Conservation (phyloP, 2,329 filamentous ascomycete species). For the Diaporthe nobilis region DNA sequence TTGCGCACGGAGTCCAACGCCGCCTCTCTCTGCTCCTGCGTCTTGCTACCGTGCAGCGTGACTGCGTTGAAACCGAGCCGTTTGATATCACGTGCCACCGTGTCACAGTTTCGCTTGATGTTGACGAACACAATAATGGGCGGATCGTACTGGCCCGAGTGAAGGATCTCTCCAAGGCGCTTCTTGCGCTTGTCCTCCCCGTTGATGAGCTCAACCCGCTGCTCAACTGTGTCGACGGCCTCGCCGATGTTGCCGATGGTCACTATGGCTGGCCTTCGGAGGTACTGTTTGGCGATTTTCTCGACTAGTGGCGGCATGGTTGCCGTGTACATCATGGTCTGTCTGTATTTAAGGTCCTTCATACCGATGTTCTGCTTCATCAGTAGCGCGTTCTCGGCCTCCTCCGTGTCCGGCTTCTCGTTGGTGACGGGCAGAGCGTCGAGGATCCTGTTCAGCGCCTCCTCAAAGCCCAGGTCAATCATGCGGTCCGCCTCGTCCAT, state of each 20-base stretch:
- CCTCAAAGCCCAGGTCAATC: slow-evolving; percentile 98
- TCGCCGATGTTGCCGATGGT: slow-evolving; percentile 96
- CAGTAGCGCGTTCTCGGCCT: slow-evolving; percentile 86
- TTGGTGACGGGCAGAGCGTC: slow-evolving; percentile 93
- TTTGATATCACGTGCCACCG: slow-evolving; percentile 93
- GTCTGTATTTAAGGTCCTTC: slow-evolving; percentile 82
- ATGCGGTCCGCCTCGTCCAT: slow-evolving; percentile 99
- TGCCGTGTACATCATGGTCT: slow-evolving; percentile 99
- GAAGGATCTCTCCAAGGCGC: slow-evolving; percentile 90
- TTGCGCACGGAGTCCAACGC: slow-evolving; percentile 88
- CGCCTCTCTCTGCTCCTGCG: slow-evolving; percentile 96
- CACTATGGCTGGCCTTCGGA: slow-evolving; percentile 91
- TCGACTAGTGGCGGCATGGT: slow-evolving; percentile 96
- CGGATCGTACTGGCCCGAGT: slow-evolving; percentile 82
- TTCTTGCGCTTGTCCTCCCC: slow-evolving; percentile 98
- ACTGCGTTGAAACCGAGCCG: slow-evolving; percentile 91
- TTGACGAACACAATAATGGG: slow-evolving; percentile 99
- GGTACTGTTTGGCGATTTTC: slow-evolving; percentile 96
- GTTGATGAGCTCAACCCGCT: slow-evolving; percentile 90
- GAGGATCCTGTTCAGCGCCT: slow-evolving; percentile 96
- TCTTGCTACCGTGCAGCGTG: slow-evolving; percentile 95
- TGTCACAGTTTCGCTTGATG: slow-evolving; percentile 99
- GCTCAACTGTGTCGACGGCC: slow-evolving; percentile 97
- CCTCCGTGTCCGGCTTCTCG: slow-evolving; percentile 94
- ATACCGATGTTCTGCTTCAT: slow-evolving; percentile 86